These are phyloP conservation scores for Posidonia oceanica DNA, from an alignment of 116 monocot species.

Conservation along the genomic window DNA sequence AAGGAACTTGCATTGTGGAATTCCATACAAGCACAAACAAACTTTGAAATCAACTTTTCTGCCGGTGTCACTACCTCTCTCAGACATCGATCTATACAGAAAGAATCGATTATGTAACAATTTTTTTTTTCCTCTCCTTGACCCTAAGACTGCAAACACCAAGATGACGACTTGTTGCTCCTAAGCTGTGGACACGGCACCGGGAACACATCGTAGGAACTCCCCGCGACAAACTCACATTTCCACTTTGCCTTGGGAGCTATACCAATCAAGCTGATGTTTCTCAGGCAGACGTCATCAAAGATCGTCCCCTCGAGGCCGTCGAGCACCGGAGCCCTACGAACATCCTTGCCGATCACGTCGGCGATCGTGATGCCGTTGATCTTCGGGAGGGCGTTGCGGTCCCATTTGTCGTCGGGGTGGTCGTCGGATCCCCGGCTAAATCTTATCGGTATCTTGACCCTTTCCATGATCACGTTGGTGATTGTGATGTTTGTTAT, in stretches of 20 bases:
- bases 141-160: not conserved
- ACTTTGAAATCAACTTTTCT: no score
- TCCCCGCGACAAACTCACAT: constrained; percentile 52
- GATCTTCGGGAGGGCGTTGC: constrained; percentile 54
- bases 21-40: no score
- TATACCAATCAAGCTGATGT: constrained; percentile 42
- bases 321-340: constrained; percentile 45
- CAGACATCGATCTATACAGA: no score
- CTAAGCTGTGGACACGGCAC: constrained; percentile 36
- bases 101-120: no score
- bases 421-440: constrained; percentile 79
- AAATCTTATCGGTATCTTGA: constrained; percentile 75
- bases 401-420: constrained; percentile 56
- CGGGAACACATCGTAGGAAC: constrained; percentile 47
- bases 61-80: no score
- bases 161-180: constrained; percentile 5
- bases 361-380: constrained; percentile 35
- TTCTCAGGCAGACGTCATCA: constrained; percentile 45
- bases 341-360: constrained; percentile 31
- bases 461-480: constrained; percentile 53
- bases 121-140: no score
- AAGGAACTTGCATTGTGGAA: no score
- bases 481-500: constrained; percentile 55
- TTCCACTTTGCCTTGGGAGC: constrained; percentile 25
- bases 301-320: constrained; percentile 49